A percentile compares a stretch with the other conserved stretches of the same genome.
phyloP scores from a whole-genome alignment of 108 stramenopile species.

The Pseudonitzschia multistriata region DNA sequence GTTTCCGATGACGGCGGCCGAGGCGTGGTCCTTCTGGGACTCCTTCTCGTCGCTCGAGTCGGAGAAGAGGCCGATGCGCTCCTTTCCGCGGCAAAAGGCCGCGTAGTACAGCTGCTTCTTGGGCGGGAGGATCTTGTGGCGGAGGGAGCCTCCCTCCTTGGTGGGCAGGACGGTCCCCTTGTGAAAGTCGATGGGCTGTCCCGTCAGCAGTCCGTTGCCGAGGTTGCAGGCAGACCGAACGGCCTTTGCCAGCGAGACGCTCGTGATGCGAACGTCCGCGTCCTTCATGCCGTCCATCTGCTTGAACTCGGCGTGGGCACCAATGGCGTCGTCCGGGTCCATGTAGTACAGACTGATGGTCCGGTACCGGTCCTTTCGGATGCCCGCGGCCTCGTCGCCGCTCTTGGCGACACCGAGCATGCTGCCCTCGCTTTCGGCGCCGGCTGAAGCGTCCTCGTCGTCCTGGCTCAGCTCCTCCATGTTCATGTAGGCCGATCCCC shows the following conservation, averaged over 20 bases:
- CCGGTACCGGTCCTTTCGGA: slow-evolving; percentile 53
- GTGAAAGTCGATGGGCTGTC: slow-evolving; percentile 57
- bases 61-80: slow-evolving; percentile 71
- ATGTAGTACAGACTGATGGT: slow-evolving; percentile 71
- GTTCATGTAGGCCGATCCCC: slow-evolving; percentile 84
- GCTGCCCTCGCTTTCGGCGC: neutral
- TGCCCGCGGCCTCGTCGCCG: slow-evolving; percentile 4
- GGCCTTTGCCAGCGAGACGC: slow-evolving; percentile 66
- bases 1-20: slow-evolving; percentile 34
- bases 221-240: slow-evolving; percentile 61
- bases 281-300: slow-evolving; percentile 78
- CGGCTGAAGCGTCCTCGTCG: slow-evolving; percentile 40
- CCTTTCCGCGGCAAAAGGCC: slow-evolving; percentile 69
- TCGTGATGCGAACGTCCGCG: slow-evolving; percentile 65
- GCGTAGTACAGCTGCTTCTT: slow-evolving; percentile 84
- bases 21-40: slow-evolving; percentile 48
- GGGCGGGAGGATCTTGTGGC: slow-evolving; percentile 84
- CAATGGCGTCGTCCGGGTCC: slow-evolving; percentile 78
- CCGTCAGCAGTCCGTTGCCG: slow-evolving; percentile 71
- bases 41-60: neutral
- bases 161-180: slow-evolving; percentile 54
- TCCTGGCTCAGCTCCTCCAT: slow-evolving; percentile 61
- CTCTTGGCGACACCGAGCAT: neutral
- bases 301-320: slow-evolving; percentile 71
- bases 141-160: slow-evolving; percentile 66